Percentiles rank a stretch among this genome's conserved stretches.
These are phyloP conservation scores for Alternaria triticimaculans DNA, from an alignment of 2,329 filamentous ascomycete species.

Conservation along the genomic window DNA sequence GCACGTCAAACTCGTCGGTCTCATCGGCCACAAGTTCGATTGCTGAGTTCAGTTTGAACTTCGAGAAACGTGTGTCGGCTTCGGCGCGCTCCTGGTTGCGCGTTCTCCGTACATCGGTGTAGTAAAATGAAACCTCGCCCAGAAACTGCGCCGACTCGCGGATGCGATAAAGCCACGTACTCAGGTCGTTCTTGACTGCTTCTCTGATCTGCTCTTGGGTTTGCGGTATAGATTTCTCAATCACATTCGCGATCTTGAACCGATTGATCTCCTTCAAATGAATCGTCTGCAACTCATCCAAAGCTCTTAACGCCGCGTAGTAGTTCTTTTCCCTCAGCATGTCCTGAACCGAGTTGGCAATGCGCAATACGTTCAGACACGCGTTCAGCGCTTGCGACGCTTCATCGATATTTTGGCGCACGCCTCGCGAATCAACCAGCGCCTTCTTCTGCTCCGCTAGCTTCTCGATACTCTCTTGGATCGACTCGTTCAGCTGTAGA, in stretches of 20 bases:
- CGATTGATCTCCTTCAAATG: constrained; percentile 93
- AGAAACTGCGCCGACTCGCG: constrained; percentile 95
- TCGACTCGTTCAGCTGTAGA: constrained; percentile 88
- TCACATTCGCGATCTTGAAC: constrained; percentile 92
- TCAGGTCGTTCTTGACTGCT: constrained; percentile 94
- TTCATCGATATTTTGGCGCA: constrained; percentile 95
- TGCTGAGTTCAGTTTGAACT: constrained; percentile 92
- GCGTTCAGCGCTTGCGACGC: constrained; percentile 87
- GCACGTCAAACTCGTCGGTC: constrained; percentile 90
- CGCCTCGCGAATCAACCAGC: constrained; percentile 87
- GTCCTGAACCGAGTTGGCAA: constrained; percentile 94
- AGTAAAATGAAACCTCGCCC: constrained; percentile 95
- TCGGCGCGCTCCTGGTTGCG: constrained; percentile 85
- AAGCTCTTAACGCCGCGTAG: constrained; percentile 89
- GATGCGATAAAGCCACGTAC: constrained; percentile 95
- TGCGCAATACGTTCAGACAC: constrained; percentile 87
- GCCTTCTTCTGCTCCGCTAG: constrained; percentile 93
- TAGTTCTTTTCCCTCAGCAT: constrained; percentile 91
- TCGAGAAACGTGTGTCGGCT: constrained; percentile 73
- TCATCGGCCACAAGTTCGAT: constrained; percentile 96
- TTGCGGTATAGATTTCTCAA: constrained; percentile 91
- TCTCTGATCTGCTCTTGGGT: constrained; percentile 94
- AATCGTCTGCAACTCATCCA: constrained; percentile 96
- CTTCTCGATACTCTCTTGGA: constrained; percentile 92
- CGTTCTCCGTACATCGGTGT: constrained; percentile 84